phyloP scores from a whole-genome alignment of 768 basidiomycete species.

The Cyathus striatus region DNA sequence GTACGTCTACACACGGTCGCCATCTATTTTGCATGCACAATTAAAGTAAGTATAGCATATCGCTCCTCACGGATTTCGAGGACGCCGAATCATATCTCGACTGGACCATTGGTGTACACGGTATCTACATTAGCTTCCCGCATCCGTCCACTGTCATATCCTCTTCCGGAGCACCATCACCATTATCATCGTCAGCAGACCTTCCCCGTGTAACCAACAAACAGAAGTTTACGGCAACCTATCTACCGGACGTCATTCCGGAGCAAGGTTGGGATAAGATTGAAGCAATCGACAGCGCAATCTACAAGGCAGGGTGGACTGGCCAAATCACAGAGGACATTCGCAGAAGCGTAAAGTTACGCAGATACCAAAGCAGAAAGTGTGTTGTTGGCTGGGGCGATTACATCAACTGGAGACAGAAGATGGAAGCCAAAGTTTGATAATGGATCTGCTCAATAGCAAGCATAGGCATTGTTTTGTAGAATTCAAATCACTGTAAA shows the following conservation, averaged over 20 bases:
- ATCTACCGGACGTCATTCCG: slow-evolving; percentile 87
- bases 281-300: slow-evolving; percentile 87
- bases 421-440: slow-evolving; percentile 20
- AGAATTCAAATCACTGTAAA: neutral
- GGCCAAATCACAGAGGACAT: slow-evolving; percentile 80
- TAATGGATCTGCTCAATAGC: slow-evolving; percentile 8
- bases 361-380: slow-evolving; percentile 77
- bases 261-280: slow-evolving; percentile 94
- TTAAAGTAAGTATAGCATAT: slow-evolving; percentile 45
- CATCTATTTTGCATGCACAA: slow-evolving; percentile 8
- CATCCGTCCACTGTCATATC: slow-evolving; percentile 62
- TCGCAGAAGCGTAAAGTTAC: slow-evolving; percentile 67
- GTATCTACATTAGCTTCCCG: slow-evolving; percentile 84
- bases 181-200: slow-evolving; percentile 59
- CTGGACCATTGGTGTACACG: slow-evolving; percentile 91
- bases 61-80: slow-evolving; percentile 92
- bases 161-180: slow-evolving; percentile 64
- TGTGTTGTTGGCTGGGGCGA: slow-evolving; percentile 71
- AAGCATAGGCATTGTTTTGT: slow-evolving; percentile 4
- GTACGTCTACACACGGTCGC: slow-evolving; percentile 41
- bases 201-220: slow-evolving; percentile 50
- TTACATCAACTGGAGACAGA: slow-evolving; percentile 69
- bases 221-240: slow-evolving; percentile 77
- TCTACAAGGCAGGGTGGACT: slow-evolving; percentile 89
- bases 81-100: slow-evolving; percentile 79